These are phyloP conservation scores for Capsicum rhomboideum DNA, from an alignment of 257 asterid genomes.

Conservation along the genomic window DNA sequence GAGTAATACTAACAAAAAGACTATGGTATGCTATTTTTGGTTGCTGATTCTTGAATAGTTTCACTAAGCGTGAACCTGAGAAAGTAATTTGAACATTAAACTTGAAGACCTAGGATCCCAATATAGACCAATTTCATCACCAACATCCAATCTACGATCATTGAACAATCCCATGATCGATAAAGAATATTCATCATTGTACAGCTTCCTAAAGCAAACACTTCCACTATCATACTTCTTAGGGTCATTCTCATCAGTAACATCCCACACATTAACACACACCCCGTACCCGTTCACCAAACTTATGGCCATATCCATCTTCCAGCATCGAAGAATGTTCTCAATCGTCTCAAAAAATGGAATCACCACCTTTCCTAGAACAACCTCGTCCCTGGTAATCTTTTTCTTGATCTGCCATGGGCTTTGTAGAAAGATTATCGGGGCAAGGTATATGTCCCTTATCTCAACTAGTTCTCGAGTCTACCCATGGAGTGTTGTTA, in stretches of 20 bases:
- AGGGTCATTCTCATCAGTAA: slow-evolving; percentile 1
- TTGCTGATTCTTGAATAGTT: background rate
- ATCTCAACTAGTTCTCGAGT: background rate
- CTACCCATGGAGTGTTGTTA: background rate
- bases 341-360: slow-evolving; percentile 19
- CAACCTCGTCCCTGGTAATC: background rate
- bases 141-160: slow-evolving; percentile 19
- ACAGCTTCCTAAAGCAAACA: slow-evolving; percentile 18
- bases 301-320: slow-evolving; percentile 23
- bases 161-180: slow-evolving; percentile 26
- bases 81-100: slow-evolving; percentile 23
- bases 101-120: slow-evolving; percentile 25
- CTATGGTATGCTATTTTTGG: background rate
- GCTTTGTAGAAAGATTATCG: slow-evolving; percentile 5
- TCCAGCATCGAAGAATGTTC: slow-evolving; percentile 2
- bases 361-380: background rate
- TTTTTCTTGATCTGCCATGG: slow-evolving; percentile 50
- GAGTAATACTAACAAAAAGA: too few species aligned
- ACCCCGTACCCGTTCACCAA: slow-evolving; percentile 20
- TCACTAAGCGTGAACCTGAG: background rate
- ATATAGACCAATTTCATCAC: slow-evolving; percentile 37
- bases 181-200: slow-evolving; percentile 14
- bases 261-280: slow-evolving; percentile 36
- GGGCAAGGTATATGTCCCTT: slow-evolving; percentile 7
- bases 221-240: slow-evolving; percentile 10